Conservation (phyloP, 2,329 filamentous ascomycete genomes). For the Aspergillus thermomutatus region DNA sequence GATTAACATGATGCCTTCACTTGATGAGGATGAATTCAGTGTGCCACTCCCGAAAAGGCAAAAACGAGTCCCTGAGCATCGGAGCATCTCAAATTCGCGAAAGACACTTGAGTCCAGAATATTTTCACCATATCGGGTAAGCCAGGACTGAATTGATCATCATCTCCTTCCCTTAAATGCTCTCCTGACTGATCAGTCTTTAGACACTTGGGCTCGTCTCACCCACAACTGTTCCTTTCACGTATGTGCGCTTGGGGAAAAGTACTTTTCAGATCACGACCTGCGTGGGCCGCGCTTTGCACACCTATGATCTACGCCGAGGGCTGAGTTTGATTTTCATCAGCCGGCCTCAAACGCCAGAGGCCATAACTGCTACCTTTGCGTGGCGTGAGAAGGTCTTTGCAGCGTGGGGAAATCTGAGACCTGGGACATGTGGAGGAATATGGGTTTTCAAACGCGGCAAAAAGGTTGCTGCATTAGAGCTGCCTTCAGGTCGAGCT, state of each 20-base stretch:
- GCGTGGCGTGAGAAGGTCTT: constrained; percentile 86
- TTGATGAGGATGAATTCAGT: constrained; percentile 52
- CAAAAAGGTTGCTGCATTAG: constrained; percentile 74
- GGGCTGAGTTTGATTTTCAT: constrained; percentile 92
- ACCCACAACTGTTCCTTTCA: constrained; percentile 85
- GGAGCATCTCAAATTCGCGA: constrained; percentile 39
- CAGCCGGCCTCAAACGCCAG: constrained; percentile 83
- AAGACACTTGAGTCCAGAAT: constrained; percentile 65
- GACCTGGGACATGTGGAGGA: constrained; percentile 50
- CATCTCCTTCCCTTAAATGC: background rate
- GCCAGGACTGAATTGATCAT: background rate
- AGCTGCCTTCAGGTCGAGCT: constrained; percentile 58
- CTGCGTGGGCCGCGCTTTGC: constrained; percentile 81
- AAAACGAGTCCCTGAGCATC: constrained; percentile 50
- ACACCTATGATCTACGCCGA: constrained; percentile 91
- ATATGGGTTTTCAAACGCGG: constrained; percentile 92
- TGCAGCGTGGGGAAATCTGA: constrained; percentile 76
- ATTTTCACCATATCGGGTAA: constrained; percentile 89
- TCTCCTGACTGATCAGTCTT: constrained; percentile 5
- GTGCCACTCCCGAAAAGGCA: constrained; percentile 72
- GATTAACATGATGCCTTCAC: constrained; percentile 43
- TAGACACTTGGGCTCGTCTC: constrained; percentile 93
- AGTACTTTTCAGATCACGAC: constrained; percentile 97
- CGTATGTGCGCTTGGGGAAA: constrained; percentile 82
- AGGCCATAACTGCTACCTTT: constrained; percentile 77